phyloP scores from a whole-genome alignment of 305 asterid species.

The Rubia tinctorum region DNA sequence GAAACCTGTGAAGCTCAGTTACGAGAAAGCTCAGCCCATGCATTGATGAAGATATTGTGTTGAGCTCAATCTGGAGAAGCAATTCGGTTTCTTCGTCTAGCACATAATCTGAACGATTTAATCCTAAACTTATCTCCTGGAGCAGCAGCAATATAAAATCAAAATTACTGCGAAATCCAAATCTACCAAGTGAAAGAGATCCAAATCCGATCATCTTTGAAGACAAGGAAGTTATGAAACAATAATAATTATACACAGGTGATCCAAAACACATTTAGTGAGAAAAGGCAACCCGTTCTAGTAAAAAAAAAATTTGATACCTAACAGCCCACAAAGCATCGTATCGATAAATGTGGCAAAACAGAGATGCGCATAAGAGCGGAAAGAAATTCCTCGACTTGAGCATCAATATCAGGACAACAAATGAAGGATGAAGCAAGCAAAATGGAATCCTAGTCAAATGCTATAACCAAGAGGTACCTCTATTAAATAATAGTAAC shows the following conservation, averaged over 20 bases:
- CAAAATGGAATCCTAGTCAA: too few species aligned
- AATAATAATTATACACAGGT: background rate
- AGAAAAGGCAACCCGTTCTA: background rate
- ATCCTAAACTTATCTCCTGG: conserved; percentile 92
- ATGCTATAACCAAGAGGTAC: too few species aligned
- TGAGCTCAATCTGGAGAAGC: conserved; percentile 97
- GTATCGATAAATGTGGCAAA: background rate
- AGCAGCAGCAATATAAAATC: conserved; percentile 17
- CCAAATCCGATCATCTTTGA: background rate
- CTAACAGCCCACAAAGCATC: background rate
- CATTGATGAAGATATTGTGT: conserved; percentile 93
- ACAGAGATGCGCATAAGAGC: too few species aligned
- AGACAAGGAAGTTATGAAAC: background rate
- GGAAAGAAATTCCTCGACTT: too few species aligned
- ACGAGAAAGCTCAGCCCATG: conserved; percentile 89
- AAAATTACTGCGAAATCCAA: conserved; percentile 26
- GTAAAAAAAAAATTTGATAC: background rate
- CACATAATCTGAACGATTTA: conserved; percentile 98
- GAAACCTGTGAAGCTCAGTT: conserved; percentile 94
- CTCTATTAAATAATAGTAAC: too few species aligned
- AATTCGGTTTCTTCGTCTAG: conserved; percentile 81
- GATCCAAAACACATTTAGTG: background rate
- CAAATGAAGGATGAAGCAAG: too few species aligned
- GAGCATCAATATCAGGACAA: too few species aligned
- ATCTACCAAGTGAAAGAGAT: background rate